phyloP scores from a whole-genome alignment of 805 yeast species.

The Candida vaughaniae region DNA sequence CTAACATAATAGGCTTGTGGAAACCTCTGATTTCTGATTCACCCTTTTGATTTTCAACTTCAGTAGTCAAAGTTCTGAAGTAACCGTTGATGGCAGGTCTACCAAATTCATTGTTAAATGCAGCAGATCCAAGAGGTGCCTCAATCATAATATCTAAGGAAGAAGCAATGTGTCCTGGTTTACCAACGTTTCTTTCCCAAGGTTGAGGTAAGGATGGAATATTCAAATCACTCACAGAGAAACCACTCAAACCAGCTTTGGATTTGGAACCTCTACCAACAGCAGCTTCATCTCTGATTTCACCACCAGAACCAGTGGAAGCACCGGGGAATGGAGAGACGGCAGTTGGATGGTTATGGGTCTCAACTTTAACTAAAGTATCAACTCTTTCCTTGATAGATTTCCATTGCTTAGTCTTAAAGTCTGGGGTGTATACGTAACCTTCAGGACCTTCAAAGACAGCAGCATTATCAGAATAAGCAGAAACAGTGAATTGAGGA shows the following conservation, averaged over 20 bases:
- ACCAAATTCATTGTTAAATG: conserved; percentile 98
- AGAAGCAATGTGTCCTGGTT: conserved; percentile 90
- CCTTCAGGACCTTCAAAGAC: conserved; percentile 84
- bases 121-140: conserved; percentile 97
- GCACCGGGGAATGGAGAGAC: conserved; percentile 99
- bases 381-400: conserved; percentile 77
- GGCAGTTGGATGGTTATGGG: conserved; percentile 99
- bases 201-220: conserved; percentile 88
- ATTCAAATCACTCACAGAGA: conserved; percentile 82
- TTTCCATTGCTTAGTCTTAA: conserved; percentile 67
- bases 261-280: conserved; percentile 98
- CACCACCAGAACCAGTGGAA: conserved; percentile 99
- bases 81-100: conserved; percentile 97
- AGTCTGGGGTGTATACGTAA: conserved; percentile 75
- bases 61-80: conserved; percentile 90
- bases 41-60: conserved; percentile 60
- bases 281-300: conserved; percentile 99
- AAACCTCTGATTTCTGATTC: conserved; percentile 84
- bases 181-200: conserved; percentile 91
- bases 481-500: conserved; percentile 84
- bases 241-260: conserved; percentile 94
- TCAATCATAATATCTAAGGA: conserved; percentile 92
- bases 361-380: conserved; percentile 92
- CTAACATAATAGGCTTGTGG: conserved; percentile 99
- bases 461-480: conserved; percentile 98